Evolutionary conservation across 345 rosid species (phyloP), one percentile per base, ranked within the genome.

Genomic region (Mangifera indica): DNA sequence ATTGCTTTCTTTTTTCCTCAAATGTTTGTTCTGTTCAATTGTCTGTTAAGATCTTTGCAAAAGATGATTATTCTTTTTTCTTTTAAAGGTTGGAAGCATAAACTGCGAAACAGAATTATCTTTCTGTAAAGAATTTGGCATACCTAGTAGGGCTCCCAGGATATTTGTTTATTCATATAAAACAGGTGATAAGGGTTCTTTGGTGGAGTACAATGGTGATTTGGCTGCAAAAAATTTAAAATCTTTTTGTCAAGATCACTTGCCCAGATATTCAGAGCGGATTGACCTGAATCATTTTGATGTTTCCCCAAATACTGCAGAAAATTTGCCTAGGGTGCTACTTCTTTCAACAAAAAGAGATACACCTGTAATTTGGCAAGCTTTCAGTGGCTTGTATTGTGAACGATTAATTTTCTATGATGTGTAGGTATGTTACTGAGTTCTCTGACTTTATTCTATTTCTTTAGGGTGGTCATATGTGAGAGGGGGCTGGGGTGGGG

Each of bases 341-440:
- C 96, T 95, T 59, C 86, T 95, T 60, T 86, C 97, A 52, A 89
- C 98, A 56, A 92, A 92, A 80, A 92, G 83, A 70, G 87, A 88
- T 44, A 87, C 98, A 51, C 92, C 98, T 45, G 81, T 82, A 7
- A 92, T 89, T 62, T 92, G 96, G 98, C 96, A 92, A 53, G 96
- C 83, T 78, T 96, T 95, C 65, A 89, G 97, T 52, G 94, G 98
- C 78, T 74, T 87, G 82, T 86, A 84, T 80, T 86, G 66, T 62
- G 87, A 87, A 73, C 88, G 78, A 32, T 74, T 91, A 79, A 80
- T 42, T 70, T 89, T 92, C 78, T 85, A 78, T 71, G 89, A 89
- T 74, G 80, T 79, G 51, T 86, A 89, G 97, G 99, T 90, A 80
- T 76, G 77, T 66, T 51, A 34, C 73, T 26, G 20, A 55, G 56